Conservation (phyloP, 2,329 filamentous ascomycete species). For the Pestalotiopsis sp. region DNA sequence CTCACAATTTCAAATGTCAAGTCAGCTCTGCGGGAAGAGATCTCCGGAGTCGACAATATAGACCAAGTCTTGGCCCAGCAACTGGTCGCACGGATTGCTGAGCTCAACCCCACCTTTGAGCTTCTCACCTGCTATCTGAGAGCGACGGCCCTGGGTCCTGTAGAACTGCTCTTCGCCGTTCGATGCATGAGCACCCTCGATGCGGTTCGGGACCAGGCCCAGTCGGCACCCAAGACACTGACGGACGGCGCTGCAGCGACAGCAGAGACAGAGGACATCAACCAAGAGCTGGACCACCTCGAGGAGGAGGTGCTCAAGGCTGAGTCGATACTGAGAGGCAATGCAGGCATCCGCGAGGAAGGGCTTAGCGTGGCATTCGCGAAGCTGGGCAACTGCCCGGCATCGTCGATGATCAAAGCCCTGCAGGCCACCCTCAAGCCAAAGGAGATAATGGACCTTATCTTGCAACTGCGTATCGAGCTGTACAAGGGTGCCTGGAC, state of each 20-base stretch:
- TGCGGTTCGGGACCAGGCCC: slow-evolving; percentile 48
- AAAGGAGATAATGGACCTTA: slow-evolving; percentile 71
- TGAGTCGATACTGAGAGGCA: slow-evolving; percentile 67
- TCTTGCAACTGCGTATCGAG: slow-evolving; percentile 73
- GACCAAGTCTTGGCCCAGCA: slow-evolving; percentile 59
- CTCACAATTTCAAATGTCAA: slow-evolving; percentile 61
- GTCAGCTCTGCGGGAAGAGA: slow-evolving; percentile 56
- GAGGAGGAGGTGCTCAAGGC: slow-evolving; percentile 70
- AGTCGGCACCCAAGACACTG: slow-evolving; percentile 32
- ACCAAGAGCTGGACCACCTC: slow-evolving; percentile 60
- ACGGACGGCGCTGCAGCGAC: slow-evolving; percentile 29
- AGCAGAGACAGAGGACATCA: slow-evolving; percentile 38
- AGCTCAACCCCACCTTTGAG: slow-evolving; percentile 70
- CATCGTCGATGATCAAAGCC: slow-evolving; percentile 60
- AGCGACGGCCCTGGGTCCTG: slow-evolving; percentile 64
- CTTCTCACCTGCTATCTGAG: slow-evolving; percentile 68
- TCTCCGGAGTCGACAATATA: slow-evolving; percentile 42
- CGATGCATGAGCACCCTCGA: slow-evolving; percentile 69
- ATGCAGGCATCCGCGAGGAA: slow-evolving; percentile 63
- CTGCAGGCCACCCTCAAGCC: slow-evolving; percentile 66
- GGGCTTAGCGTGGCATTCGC: slow-evolving; percentile 70
- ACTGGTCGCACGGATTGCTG: slow-evolving; percentile 62
- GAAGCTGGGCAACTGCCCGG: slow-evolving; percentile 69
- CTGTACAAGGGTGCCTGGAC: slow-evolving; percentile 78
- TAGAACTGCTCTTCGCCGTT: slow-evolving; percentile 69